Evolutionary conservation across 257 asterid species (phyloP), one percentile per base, ranked within the genome.

Genomic region (Przewalskia tangutica): DNA sequence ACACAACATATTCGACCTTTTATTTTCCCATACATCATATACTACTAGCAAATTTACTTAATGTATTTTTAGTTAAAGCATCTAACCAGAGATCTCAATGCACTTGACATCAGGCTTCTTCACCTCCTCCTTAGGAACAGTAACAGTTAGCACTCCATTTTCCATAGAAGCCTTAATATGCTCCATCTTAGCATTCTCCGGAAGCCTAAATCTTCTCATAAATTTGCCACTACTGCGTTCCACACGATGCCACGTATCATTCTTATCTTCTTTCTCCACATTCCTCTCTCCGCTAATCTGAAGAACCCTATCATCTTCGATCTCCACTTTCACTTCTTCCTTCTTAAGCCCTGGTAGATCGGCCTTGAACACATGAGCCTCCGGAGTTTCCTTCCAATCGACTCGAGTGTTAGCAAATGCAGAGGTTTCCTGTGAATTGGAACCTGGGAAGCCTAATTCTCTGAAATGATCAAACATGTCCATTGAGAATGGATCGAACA

Each of bases 211-310:
- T 32, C 86, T 71, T 4, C 84, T 62, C 27, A 55, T 36, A 34
- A 84, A 84, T 38, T 84, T 81, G 0, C 84, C 82, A n/a, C 46
- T 32, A 84, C 84, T 84, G 0, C 86, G n/a, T n/a, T 84, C 84
- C 14, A 75, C 68, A 0, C 82, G 77, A 18, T 84, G 84, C 86
- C 86, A 84, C 1, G 4, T 84, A 2, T 75, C 80, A 4, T 84
- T 75, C 54, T 81, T 81, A 2, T 84, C 86, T 34, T 81, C 84
- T 48, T 75, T 75, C 81, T 81, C 86, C 20, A 73, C 78, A 0
- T 50, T 84, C 73, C 84, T 59, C 34, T 84, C 82, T 18, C 84
- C 84, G 4, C 82, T 84, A 0, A 84, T 84, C 8, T 63, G 73
- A 16, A n/a, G n/a, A n/a, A n/a, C n/a, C n/a, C n/a, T n/a, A n/a